These are phyloP conservation scores for Cetradonia linearis DNA, from an alignment of 495 filamentous ascomycete genomes.

Conservation along the genomic window DNA sequence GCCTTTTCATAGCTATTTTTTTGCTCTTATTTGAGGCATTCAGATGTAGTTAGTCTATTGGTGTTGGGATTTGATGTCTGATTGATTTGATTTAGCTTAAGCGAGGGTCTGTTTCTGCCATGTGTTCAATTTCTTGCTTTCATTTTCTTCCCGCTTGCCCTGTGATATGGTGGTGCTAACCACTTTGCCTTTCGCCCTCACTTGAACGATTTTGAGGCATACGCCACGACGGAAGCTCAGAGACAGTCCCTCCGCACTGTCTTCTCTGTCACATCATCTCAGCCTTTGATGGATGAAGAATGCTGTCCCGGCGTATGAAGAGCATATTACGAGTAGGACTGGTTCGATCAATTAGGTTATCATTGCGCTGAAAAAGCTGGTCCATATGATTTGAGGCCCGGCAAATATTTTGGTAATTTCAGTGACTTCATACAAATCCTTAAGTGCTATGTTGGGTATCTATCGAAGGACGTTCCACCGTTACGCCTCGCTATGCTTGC, in stretches of 20 bases:
- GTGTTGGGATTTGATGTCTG: no score
- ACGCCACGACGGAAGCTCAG: no score
- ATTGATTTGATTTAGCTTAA: not conserved
- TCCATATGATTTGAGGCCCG: no score
- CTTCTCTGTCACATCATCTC: no score
- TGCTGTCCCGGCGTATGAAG: not conserved
- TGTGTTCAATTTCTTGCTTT: not conserved
- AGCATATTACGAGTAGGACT: not conserved
- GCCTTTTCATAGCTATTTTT: not conserved
- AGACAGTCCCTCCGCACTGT: no score
- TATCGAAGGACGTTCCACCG: not conserved
- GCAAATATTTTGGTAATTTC: no score
- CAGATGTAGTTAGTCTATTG: not conserved
- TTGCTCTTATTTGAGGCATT: not conserved
- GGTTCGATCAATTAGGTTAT: not conserved
- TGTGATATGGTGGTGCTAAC: no score
- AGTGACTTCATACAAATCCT: not conserved
- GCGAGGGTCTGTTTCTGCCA: not conserved
- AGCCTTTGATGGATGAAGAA: not conserved
- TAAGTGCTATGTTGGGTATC: constrained; percentile 1
- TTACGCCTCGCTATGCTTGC: constrained; percentile 7
- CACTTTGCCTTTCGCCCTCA: no score
- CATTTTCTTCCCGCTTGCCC: not conserved
- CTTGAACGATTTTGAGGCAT: no score
- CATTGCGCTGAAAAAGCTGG: not conserved